Conservation (phyloP, 768 basidiomycete genomes). For the Suillus brevipes region DNA sequence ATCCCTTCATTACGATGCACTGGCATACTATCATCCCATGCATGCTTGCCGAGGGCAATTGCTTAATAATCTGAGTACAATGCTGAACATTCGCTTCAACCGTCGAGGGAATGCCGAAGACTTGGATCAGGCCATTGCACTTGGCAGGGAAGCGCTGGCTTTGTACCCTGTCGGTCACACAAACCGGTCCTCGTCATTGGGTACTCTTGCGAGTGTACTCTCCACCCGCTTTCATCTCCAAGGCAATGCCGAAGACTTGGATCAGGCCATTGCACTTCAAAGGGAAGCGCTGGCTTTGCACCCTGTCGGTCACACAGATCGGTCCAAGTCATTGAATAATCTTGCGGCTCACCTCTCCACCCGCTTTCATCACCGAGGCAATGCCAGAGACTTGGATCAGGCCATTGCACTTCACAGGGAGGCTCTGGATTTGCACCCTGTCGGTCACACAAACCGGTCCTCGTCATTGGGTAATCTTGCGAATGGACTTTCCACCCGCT, state of each 20-base stretch:
- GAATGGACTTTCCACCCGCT: no score
- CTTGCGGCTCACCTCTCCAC: no score
- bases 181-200: background rate
- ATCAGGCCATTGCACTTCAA: background rate
- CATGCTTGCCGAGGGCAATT: background rate
- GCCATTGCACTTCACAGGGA: no score
- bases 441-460: no score
- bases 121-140: background rate
- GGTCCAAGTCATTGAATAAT: background rate
- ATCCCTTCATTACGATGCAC: background rate
- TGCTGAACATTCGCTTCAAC: accelerated
- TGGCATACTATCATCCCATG: background rate
- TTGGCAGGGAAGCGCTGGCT: background rate
- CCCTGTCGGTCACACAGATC: background rate
- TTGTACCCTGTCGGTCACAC: background rate
- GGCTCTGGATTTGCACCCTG: no score
- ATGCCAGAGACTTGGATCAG: no score
- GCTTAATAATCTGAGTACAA: background rate
- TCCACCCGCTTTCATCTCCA: background rate
- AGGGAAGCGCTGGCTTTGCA: background rate
- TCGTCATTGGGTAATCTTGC: no score
- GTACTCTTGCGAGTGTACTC: background rate
- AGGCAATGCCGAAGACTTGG: background rate
- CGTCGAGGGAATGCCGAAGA: background rate
- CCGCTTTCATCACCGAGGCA: no score